Conservation (phyloP, 192 early-diverging fungal genomes). For the Fimicolochytrium jonesii region DNA sequence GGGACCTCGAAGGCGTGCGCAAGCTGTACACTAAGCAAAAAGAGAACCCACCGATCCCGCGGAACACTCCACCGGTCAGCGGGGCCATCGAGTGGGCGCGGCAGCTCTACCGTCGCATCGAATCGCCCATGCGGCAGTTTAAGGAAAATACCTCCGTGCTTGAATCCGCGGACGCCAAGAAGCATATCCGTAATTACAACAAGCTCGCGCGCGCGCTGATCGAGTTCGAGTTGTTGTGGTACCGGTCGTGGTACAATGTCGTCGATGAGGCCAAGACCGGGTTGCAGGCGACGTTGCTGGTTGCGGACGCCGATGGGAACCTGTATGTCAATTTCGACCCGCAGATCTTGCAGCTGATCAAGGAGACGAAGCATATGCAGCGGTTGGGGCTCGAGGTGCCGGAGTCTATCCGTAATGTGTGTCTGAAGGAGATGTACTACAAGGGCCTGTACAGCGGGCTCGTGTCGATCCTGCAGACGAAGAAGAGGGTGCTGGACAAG, state of each 20-base stretch:
- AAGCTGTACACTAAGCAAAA: constrained; percentile 63
- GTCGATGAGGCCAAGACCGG: constrained; percentile 62
- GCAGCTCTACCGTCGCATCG: constrained; percentile 58
- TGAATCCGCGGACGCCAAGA: constrained; percentile 54
- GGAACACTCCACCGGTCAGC: constrained; percentile 58
- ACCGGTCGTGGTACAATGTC: constrained; percentile 53
- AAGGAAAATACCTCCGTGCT: constrained; percentile 49
- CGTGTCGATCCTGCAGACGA: constrained; percentile 43
- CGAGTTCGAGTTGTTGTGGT: constrained; percentile 61
- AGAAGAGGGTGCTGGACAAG: constrained; percentile 43
- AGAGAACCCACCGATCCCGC: constrained; percentile 54
- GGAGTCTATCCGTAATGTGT: constrained; percentile 48
- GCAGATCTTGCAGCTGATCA: constrained; percentile 58
- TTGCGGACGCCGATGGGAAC: constrained; percentile 48
- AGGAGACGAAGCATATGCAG: constrained; percentile 56
- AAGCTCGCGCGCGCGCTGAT: constrained; percentile 59
- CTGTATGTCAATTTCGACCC: constrained; percentile 61
- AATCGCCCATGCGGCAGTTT: constrained; percentile 58
- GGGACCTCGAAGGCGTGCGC: constrained; percentile 57
- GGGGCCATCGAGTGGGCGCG: constrained; percentile 62
- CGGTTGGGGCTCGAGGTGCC: constrained; percentile 51
- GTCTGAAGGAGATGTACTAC: constrained; percentile 60
- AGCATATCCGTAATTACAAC: constrained; percentile 66
- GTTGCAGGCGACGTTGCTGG: constrained; percentile 58
- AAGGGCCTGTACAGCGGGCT: constrained; percentile 46